Conservation (phyloP, 768 basidiomycete genomes). For the Podaxis sp. region DNA sequence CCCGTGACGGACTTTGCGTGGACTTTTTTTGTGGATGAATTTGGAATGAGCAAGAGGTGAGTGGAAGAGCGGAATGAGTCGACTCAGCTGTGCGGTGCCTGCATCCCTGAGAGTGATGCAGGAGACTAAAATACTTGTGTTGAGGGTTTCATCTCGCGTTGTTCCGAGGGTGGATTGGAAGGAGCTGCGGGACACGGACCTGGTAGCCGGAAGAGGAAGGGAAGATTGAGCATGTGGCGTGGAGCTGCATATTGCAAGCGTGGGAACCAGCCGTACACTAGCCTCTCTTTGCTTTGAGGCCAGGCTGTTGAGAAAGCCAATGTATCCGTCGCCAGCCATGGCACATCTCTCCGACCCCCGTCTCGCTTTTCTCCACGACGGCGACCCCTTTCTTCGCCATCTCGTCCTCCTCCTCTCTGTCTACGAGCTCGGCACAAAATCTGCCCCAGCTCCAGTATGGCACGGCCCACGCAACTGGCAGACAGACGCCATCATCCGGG, state of each 20-base stretch:
- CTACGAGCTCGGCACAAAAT: constrained; percentile 45
- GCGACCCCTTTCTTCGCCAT: constrained; percentile 34
- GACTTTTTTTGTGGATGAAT: too few relatives aligned
- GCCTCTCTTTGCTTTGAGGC: too few relatives aligned
- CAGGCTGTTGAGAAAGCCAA: neutral
- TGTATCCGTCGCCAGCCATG: neutral
- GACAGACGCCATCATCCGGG: constrained; percentile 53
- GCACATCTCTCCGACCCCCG: neutral
- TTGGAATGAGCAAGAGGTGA: too few relatives aligned
- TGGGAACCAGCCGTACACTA: neutral
- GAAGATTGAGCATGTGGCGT: neutral
- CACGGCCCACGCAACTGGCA: constrained; percentile 52
- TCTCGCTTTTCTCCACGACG: constrained; percentile 7
- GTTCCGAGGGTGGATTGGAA: too few relatives aligned
- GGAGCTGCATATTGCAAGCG: neutral
- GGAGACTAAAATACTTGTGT: too few relatives aligned
- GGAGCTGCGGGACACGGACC: too few relatives aligned
- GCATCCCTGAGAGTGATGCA: too few relatives aligned
- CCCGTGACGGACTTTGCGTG: too few relatives aligned
- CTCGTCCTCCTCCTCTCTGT: constrained; percentile 56
- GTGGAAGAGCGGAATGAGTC: too few relatives aligned
- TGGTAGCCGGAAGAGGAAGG: too few relatives aligned
- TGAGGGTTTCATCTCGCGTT: too few relatives aligned
- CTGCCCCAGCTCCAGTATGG: constrained; percentile 46
- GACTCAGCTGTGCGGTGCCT: too few relatives aligned